Percentiles rank a stretch among this genome's conserved stretches.
These are phyloP conservation scores for Colletotrichum sp. DNA, from an alignment of 2,329 filamentous ascomycete species.

Conservation along the genomic window DNA sequence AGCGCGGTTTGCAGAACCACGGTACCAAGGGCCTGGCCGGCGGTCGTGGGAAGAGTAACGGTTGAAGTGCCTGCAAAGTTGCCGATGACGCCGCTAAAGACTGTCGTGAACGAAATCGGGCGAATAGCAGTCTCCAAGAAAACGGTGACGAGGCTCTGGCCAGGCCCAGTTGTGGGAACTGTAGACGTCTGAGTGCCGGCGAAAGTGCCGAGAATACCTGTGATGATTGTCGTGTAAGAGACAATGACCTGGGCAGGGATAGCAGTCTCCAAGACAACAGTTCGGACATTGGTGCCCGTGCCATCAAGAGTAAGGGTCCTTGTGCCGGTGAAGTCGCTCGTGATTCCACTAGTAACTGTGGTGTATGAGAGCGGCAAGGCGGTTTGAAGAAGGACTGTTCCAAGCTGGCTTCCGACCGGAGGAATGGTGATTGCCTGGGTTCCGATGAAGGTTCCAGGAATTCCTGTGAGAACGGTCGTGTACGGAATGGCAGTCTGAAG, in stretches of 20 bases:
- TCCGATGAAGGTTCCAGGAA: not conserved
- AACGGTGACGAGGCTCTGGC: not conserved
- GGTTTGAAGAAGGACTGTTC: conserved; percentile 1
- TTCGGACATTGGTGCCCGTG: not conserved
- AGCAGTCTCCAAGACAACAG: not conserved
- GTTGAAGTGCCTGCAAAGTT: not conserved
- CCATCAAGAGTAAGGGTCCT: not conserved
- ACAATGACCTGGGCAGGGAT: not conserved
- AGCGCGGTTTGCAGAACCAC: not conserved
- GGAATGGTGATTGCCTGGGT: not conserved
- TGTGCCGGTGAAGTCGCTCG: not conserved
- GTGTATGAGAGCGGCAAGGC: not conserved
- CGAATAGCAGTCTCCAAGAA: not conserved
- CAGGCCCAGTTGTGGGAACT: not conserved
- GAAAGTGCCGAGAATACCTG: not conserved
- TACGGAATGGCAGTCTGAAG: not conserved
- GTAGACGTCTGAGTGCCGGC: not conserved
- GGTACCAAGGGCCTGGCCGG: not conserved
- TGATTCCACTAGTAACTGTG: not conserved
- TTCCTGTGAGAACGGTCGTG: not conserved
- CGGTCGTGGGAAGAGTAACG: not conserved
- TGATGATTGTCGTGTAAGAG: conserved; percentile 3
- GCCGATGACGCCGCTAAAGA: not conserved
- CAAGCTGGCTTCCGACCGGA: not conserved
- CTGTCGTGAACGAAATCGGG: not conserved